Evolutionary conservation across 805 yeast species (phyloP), one percentile per base, ranked within the genome.

Genomic region (Candida rishiriensis): DNA sequence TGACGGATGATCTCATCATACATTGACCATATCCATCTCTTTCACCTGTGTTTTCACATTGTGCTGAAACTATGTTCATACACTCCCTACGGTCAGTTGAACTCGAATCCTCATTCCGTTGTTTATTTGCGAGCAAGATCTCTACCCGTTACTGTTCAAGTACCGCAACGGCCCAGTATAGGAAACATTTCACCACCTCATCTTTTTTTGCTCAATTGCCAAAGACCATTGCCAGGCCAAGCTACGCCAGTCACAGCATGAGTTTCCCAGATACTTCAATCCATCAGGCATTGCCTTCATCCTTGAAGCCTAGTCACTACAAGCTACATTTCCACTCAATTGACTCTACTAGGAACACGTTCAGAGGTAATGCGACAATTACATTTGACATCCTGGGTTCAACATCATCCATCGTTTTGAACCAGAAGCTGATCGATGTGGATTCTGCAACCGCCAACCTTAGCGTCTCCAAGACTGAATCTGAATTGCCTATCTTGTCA

Each of bases 301-400:
- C 75, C 42, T 84, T 89, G 48, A 73, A 73, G 47, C 97, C 99
- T 31, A 54, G 68, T 31, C 86, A 85, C 64, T 91, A 93, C 61
- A 76, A 79, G 43, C 63, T 93, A 30, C 73, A 80, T 15, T 67
- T 81, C 42, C 60, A 36, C 37, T 83, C 81, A 55, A 88, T 95
- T 33, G 76, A 82, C 54, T 62, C 71, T 28, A 62, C 54, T 8
- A 63, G 64, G 31, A 73, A 71, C 50, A 59, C 71, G 1, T 81
- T 73, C 55, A 55, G 54, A 2, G 87, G 85, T 7, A 49, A 49
- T 3, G 80, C 76, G 3, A 53, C 48, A 10, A 74, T 85, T 43
- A 65, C 72, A 36, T 66, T 85, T 39, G 63, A 65, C 11, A 77
- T 78, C 29, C 53, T 54, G 12, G 61, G 62, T 17, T 53, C 66